Percentiles rank a stretch among this genome's conserved stretches.
phyloP scores from a whole-genome alignment of 2,329 filamentous ascomycete genomes.

The Microdochium nivale region DNA sequence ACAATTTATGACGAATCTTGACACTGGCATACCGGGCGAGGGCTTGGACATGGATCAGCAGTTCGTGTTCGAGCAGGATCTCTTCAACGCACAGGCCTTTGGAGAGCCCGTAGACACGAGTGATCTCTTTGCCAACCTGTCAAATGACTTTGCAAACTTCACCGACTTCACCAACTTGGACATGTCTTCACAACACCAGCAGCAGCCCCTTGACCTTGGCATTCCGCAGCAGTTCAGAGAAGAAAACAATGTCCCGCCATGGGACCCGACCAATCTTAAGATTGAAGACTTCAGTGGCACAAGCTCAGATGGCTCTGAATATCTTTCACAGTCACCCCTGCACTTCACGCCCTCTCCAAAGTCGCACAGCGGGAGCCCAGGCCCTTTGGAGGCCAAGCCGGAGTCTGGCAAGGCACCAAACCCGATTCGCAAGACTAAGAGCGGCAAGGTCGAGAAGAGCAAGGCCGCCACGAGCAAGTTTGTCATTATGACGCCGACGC shows the following conservation, averaged over 20 bases:
- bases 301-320: constrained; percentile 14
- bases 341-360: constrained; percentile 10
- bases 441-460: constrained; percentile 36
- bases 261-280: constrained; percentile 29
- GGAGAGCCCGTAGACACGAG: constrained; percentile 14
- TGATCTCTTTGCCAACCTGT: constrained; percentile 18
- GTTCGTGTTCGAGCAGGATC: constrained; percentile 28
- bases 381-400: constrained; percentile 14
- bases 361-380: constrained; percentile 17
- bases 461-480: constrained; percentile 38
- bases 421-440: constrained; percentile 32
- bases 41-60: constrained; percentile 9
- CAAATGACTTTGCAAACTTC: constrained; percentile 3
- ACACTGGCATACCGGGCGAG: neutral
- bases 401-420: constrained; percentile 17
- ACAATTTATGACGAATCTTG: constrained; percentile 20
- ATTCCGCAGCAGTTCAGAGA: constrained; percentile 29
- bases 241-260: constrained; percentile 28
- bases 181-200: constrained; percentile 10
- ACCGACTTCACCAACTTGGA: constrained; percentile 14
- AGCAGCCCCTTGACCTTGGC: constrained; percentile 23
- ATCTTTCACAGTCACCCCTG: constrained; percentile 18
- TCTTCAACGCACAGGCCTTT: constrained; percentile 25
- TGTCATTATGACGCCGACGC: constrained; percentile 45
- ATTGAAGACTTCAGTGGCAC: constrained; percentile 12